Evolutionary conservation across 1,284 basidiomycete species (phyloP), one percentile per base, ranked within the genome.

Genomic region (Hymenochaete sp.): DNA sequence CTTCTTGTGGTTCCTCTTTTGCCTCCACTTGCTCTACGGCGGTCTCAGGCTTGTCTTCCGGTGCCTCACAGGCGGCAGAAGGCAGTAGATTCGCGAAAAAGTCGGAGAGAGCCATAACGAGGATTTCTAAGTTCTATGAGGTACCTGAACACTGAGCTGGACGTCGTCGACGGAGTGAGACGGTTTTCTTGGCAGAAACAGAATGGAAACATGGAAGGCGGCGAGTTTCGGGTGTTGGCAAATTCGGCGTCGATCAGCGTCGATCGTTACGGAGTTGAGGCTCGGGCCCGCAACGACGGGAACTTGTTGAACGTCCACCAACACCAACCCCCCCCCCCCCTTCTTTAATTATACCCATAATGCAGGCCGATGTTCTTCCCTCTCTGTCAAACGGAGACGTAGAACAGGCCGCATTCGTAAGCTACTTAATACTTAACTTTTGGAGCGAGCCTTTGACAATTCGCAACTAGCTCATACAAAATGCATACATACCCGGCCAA

Each of bases 21-120:
- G 60, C 64, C 58, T 65, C 54, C 44, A 50, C 46, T 21, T 54
- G 46, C 50, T 59, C 53, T 36, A 51, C 51, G 21, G 56, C 53
- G 25, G 52, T 35, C 38, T 56, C 59, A 9, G 58, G 55, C 46
- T 59, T 46, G n/a, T 52, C 61, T 53, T 73, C 68, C 38, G 71
- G 71, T 35, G 75, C 65, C 60, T 83, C 81, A 40, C 71, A 71
- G 64, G 82, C 66, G 22, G 73, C 66, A 38, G 71, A 69, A 16
- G 71, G 67, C 40, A 82, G 53, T 57, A 84, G 67, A 24, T 79
- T 79, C 32, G 79, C 77, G 62, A 83, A 73, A 63, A 80, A 73
- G 41, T 75, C 70, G 51, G 75, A 65, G 57, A 81, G 64, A 55
- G 60, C 64, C 61, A 66, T 64, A n/a, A n/a, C n/a, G n/a, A n/a